Conservation (phyloP, 1,284 basidiomycete genomes). For the Mycena citricolor region DNA sequence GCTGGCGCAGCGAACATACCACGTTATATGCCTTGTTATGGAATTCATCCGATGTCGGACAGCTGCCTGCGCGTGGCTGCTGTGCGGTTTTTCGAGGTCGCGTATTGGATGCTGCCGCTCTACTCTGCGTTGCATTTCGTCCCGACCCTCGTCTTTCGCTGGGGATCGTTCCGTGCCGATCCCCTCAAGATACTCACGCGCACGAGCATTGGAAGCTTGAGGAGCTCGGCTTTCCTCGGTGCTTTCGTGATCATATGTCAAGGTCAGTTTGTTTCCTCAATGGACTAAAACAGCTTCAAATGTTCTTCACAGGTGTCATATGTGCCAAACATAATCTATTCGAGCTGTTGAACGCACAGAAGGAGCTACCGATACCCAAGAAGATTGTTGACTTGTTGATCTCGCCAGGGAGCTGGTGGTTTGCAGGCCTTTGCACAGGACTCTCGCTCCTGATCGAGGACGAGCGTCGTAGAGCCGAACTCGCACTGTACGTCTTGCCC, state of each 20-base stretch:
- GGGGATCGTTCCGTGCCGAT: slow-evolving; percentile 56
- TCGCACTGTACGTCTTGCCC: slow-evolving; percentile 96
- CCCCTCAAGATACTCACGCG: slow-evolving; percentile 65
- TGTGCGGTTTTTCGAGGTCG: slow-evolving; percentile 79
- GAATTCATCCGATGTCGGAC: slow-evolving; percentile 83
- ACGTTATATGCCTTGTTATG: slow-evolving; percentile 52
- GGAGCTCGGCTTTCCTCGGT: slow-evolving; percentile 89
- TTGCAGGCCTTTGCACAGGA: slow-evolving; percentile 77
- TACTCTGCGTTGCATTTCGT: slow-evolving; percentile 92
- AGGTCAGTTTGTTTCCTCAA: slow-evolving; percentile 44
- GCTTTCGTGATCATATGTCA: slow-evolving; percentile 87
- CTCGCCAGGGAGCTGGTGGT: slow-evolving; percentile 70
- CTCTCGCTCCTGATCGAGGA: slow-evolving; percentile 88
- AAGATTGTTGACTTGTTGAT: slow-evolving; percentile 55
- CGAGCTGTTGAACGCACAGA: slow-evolving; percentile 32
- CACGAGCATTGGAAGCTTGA: slow-evolving; percentile 71
- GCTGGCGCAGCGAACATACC: slow-evolving; percentile 40
- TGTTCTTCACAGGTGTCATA: slow-evolving; percentile 53
- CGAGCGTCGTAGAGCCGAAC: slow-evolving; percentile 74
- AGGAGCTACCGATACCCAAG: slow-evolving; percentile 44
- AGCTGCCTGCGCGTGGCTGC: slow-evolving; percentile 68
- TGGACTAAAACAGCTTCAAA: slow-evolving; percentile 5
- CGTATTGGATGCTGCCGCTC: slow-evolving; percentile 80
- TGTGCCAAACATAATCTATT: slow-evolving; percentile 73
- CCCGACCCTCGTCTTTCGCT: slow-evolving; percentile 79